Evolutionary conservation across 2,329 filamentous ascomycete species (phyloP), one percentile per base, ranked within the genome.

Genomic region (Knufia fluminis): DNA sequence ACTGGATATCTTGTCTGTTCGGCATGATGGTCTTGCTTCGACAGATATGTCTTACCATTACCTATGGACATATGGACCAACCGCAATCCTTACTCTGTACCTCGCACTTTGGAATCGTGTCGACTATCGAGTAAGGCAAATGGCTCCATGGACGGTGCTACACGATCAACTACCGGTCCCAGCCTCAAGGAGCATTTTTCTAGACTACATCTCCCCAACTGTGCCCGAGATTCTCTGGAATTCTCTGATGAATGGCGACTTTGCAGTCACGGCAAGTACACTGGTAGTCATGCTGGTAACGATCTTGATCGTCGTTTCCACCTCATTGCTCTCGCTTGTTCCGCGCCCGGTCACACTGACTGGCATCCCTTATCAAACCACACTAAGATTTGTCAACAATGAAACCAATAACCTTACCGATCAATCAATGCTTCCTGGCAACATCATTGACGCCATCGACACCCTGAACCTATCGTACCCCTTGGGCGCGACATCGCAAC

Each of bases 41-140:
- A 49, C 23, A 42, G n/a, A 32, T 22, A 42, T 49, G 35, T 16
- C 14, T 7, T 36, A 40, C 8, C 38, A 49, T 20, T 49, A 49
- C 19, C 23, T 49, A 6, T 49, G 46, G 46, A 49, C 46, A 20
- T 49, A 49, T 43, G 36, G 22, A 8, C 46, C 46, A 8, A 42
- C 46, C 31, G 35, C 40, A 39, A 31, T 49, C 23, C 40, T 49
- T 19, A 49, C 46, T 2, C n/a, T 49, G 35, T 28, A 23, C 20
- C 31, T 22, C 14, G 45, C 45, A 12, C 36, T 32, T 22, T 48
- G 45, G 45, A 17, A 32, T 36, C 33, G 45, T 20, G 33, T 48
- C 8, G 45, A 32, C 33, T 48, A 48, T 28, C 45, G 45, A n/a
- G 23, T 39, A 48, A 32, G 23, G n/a, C 45, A 48, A 22, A 48